Evolutionary conservation across 768 basidiomycete genomes (phyloP), one percentile per base, ranked within the genome.

Genomic region (Sarcodon sp.): DNA sequence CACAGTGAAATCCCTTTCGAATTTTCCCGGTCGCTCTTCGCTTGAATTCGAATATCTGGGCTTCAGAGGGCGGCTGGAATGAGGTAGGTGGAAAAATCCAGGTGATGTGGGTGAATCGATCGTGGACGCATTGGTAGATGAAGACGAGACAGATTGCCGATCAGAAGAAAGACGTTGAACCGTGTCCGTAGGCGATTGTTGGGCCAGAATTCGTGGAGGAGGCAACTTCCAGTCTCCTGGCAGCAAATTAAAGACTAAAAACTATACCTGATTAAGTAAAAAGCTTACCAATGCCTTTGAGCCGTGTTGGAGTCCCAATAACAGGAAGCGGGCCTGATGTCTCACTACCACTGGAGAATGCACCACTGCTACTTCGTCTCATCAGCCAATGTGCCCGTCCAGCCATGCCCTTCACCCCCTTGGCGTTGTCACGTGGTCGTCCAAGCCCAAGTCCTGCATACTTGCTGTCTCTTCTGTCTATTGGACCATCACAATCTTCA

Each of bases 1-100:
- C 56, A 87, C 79, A 7, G 78, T 69, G 59, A 92, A 97, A 39
- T 88, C 80, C 51, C 74, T 78, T 59, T 87, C 85, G 51, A 94
- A 91, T 45, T 76, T 75, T 15, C 83, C 79, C 7, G 71, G 65
- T 47, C 73, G 71, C 47, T 76, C 75, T 44, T 79, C 72, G 45
- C 62, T 59, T 47, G 66, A 57, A 1, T n/a, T 48, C 52, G 49
- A 45, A 53, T 32, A 47, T 46, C 35, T 36, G 53, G 38, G 45
- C 49, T 38, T 27, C 52, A 45, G 46, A 52, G 33, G 21, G 47
- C 54, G 16, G 41, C 49, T 27, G 41, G 50, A 8, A 21, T 32
- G 18, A 32, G 49, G 33, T 16, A 44, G 50, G 34, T 47, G 47
- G 10, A 37, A 48, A n/a, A 18, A 31, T 5, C 15, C 37, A 31